Conservation (phyloP, 2,329 filamentous ascomycete species). For the Domatiomyces globalis region DNA sequence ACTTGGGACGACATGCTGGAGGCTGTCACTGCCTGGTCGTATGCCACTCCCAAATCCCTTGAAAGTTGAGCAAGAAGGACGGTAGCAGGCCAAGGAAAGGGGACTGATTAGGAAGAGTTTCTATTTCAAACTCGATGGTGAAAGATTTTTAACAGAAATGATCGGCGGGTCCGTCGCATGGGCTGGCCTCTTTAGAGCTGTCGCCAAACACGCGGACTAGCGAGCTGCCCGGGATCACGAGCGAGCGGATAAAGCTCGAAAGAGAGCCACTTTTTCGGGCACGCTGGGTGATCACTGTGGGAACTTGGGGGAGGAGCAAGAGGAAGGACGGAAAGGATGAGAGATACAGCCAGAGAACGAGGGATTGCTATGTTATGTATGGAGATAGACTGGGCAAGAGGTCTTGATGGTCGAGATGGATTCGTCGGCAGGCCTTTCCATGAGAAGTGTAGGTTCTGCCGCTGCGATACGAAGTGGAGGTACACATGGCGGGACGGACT, state of each 20-base stretch:
- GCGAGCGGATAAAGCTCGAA: background rate
- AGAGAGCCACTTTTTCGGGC: background rate
- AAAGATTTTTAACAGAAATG: too few species aligned
- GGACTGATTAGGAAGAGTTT: too few species aligned
- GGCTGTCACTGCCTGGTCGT: background rate
- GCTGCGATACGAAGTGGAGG: background rate
- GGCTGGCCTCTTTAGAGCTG: too few species aligned
- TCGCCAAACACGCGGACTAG: background rate
- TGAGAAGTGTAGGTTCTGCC: background rate
- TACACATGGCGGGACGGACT: background rate
- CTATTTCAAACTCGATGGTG: too few species aligned
- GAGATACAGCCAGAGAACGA: too few species aligned
- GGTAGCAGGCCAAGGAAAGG: background rate
- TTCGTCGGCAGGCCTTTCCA: background rate
- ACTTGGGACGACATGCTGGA: slow-evolving; percentile 2
- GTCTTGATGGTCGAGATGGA: background rate
- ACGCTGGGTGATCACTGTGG: background rate
- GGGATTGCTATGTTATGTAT: too few species aligned
- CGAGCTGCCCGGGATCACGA: background rate
- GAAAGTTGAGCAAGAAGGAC: background rate
- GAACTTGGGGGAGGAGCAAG: background rate
- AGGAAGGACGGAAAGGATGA: background rate
- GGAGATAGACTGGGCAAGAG: too few species aligned
- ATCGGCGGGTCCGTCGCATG: too few species aligned
- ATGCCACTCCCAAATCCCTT: background rate